Percentiles rank a stretch among this genome's conserved stretches.
Conservation (phyloP, 331 rosid genomes). For the Saraca asoca region DNA sequence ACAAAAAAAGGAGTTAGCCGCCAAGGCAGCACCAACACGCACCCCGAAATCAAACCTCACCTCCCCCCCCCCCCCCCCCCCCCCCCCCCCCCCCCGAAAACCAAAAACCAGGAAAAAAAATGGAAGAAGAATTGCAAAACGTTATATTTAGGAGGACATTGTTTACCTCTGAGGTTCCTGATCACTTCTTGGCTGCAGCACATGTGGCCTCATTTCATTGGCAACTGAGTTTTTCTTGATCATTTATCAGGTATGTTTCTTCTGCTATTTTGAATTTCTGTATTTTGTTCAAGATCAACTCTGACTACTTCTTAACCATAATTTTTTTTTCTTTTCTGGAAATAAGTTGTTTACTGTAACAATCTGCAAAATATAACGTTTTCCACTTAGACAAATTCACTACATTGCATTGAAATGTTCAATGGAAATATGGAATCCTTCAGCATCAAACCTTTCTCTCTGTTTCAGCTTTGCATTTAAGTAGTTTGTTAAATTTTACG, state of each 20-base stretch:
- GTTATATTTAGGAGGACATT: background rate
- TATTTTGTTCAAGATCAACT: background rate
- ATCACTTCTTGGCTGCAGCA: background rate
- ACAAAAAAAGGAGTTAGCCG: too few relatives aligned
- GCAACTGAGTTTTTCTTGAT: constrained; percentile 5
- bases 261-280: background rate
- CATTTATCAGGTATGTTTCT: background rate
- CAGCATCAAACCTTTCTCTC: background rate
- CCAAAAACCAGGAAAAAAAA: too few relatives aligned
- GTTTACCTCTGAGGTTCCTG: background rate
- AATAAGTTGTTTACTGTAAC: background rate
- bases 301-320: background rate
- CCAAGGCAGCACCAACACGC: too few relatives aligned
- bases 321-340: background rate
- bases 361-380: background rate
- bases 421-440: background rate
- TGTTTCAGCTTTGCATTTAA: background rate
- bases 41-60: too few relatives aligned
- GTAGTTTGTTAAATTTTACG: background rate
- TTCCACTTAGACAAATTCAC: background rate
- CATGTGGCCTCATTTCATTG: background rate
- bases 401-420: background rate
- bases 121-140: background rate
- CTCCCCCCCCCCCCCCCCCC: background rate
- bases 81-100: too few relatives aligned